Percentiles rank a stretch among this genome's conserved stretches.
Evolutionary conservation across 495 filamentous ascomycete species (phyloP).

Genomic region (Darksidea phi): DNA sequence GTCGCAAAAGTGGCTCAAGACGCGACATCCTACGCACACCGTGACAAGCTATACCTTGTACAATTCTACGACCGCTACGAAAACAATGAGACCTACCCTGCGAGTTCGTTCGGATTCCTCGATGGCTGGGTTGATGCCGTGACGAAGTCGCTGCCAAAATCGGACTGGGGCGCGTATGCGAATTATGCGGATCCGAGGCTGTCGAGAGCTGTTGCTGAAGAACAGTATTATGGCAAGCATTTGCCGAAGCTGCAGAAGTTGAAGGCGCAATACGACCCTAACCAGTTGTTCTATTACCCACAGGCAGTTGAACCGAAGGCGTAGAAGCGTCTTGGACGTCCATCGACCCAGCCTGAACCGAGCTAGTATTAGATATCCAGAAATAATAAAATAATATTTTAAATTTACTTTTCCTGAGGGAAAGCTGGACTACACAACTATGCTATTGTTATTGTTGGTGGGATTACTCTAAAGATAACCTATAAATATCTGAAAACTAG

Average conservation of each 20-base stretch:
- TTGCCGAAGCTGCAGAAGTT: constrained; percentile 48
- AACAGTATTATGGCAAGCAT: constrained; percentile 57
- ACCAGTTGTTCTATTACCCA: constrained; percentile 60
- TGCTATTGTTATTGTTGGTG: too few relatives aligned
- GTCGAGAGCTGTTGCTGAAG: constrained; percentile 45
- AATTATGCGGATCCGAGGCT: constrained; percentile 68
- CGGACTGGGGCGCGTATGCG: constrained; percentile 52
- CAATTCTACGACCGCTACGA: constrained; percentile 49
- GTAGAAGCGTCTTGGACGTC: not conserved
- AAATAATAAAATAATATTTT: too few relatives aligned
- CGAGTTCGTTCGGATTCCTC: constrained; percentile 49
- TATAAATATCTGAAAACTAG: too few relatives aligned
- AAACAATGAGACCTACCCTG: constrained; percentile 39
- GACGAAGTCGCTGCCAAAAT: constrained; percentile 14
- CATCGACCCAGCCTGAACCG: too few relatives aligned
- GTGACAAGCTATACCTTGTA: constrained; percentile 57
- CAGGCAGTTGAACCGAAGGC: constrained; percentile 49
- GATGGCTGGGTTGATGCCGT: constrained; percentile 40
- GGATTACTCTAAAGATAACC: too few relatives aligned
- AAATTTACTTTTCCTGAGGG: too few relatives aligned
- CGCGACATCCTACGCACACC: constrained; percentile 51
- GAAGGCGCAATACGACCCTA: constrained; percentile 56
- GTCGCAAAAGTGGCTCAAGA: constrained; percentile 3
- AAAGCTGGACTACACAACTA: too few relatives aligned
- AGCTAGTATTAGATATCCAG: too few relatives aligned